Percentiles rank a stretch among this genome's conserved stretches.
phyloP scores from a whole-genome alignment of 345 rosid genomes.

The Aquilaria sinensis region DNA sequence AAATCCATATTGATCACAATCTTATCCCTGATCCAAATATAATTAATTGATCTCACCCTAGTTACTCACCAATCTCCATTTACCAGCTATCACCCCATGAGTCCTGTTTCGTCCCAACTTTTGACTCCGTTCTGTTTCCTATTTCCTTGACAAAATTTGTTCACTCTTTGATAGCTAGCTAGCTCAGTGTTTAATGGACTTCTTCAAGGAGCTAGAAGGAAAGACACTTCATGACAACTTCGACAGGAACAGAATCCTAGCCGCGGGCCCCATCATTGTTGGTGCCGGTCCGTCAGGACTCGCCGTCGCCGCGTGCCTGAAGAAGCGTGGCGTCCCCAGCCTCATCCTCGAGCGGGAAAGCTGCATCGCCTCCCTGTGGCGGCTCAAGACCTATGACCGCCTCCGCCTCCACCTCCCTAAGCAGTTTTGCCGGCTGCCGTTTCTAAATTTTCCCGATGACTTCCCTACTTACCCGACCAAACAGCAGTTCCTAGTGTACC shows the following conservation, averaged over 20 bases:
- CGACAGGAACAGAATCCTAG: slow-evolving; percentile 19
- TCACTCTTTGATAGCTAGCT: too few species aligned
- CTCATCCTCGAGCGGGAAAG: slow-evolving; percentile 61
- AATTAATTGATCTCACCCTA: too few species aligned
- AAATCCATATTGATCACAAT: too few species aligned
- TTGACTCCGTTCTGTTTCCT: too few species aligned
- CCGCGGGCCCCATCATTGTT: slow-evolving; percentile 56
- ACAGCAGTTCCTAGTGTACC: slow-evolving; percentile 58
- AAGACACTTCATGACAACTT: too few species aligned
- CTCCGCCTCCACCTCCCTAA: slow-evolving; percentile 91
- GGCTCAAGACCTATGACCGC: slow-evolving; percentile 77
- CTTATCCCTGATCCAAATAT: too few species aligned
- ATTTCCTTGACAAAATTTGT: too few species aligned
- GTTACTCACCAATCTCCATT: too few species aligned
- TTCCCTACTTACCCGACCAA: slow-evolving; percentile 82
- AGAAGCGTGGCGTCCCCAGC: slow-evolving; percentile 41
- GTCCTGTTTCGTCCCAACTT: too few species aligned
- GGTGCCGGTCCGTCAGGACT: slow-evolving; percentile 90
- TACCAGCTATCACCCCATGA: too few species aligned
- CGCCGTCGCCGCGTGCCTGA: slow-evolving; percentile 68
- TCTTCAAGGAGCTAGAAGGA: too few species aligned
- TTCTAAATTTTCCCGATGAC: slow-evolving; percentile 49
- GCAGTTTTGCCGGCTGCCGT: slow-evolving; percentile 70
- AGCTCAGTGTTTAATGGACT: too few species aligned
- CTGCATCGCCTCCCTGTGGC: slow-evolving; percentile 79